These are phyloP conservation scores for Pseudogymnoascus sp. DNA, from an alignment of 2,329 filamentous ascomycete genomes.

Conservation along the genomic window DNA sequence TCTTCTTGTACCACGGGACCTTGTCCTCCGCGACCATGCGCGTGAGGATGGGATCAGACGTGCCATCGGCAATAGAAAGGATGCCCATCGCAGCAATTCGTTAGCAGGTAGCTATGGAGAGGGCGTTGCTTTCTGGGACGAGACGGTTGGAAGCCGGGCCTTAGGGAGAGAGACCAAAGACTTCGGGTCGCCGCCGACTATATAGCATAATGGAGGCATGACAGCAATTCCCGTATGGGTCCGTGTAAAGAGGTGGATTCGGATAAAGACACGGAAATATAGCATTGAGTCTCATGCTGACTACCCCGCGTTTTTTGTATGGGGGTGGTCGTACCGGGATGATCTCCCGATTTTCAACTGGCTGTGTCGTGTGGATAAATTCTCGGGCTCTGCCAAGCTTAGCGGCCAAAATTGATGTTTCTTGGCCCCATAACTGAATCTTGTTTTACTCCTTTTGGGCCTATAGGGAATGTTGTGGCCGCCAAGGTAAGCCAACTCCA, in stretches of 20 bases:
- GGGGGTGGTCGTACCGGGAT: neutral
- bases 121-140: neutral
- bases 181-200: neutral
- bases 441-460: neutral
- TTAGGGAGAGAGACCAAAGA: neutral
- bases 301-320: conserved; percentile 6
- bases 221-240: neutral
- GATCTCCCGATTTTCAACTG: conserved; percentile 5
- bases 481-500: neutral
- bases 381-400: neutral
- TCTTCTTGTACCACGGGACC: conserved; percentile 32
- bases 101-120: neutral
- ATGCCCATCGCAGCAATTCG: conserved; percentile 3
- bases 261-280: conserved; percentile 6
- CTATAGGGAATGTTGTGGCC: neutral
- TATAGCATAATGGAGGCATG: conserved; percentile 5
- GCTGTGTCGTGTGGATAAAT: conserved; percentile 4
- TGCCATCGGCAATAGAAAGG: neutral
- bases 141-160: neutral
- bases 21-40: conserved; percentile 32
- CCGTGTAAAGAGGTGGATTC: neutral
- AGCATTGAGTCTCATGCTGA: conserved; percentile 1
- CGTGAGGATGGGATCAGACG: conserved; percentile 32
- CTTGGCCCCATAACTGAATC: conserved; percentile 2
- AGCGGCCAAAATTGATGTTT: neutral